phyloP scores from a whole-genome alignment of 2,329 filamentous ascomycete genomes.

The Emmonsia crescens region DNA sequence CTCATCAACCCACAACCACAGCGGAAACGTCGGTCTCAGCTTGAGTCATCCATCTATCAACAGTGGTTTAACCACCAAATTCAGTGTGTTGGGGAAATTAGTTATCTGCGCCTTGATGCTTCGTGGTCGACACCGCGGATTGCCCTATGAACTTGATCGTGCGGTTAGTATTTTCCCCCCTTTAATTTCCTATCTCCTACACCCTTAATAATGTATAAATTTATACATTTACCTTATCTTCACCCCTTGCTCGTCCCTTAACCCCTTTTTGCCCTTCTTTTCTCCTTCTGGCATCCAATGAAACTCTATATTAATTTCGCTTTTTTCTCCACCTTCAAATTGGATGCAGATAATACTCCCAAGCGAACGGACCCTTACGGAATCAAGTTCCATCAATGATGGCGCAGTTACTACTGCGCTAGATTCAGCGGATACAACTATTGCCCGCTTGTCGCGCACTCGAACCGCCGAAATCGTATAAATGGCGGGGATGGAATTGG shows the following conservation, averaged over 20 bases:
- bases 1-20: slow-evolving; percentile 10
- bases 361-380: not conserved
- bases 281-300: not conserved
- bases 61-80: slow-evolving; percentile 30
- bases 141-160: slow-evolving; percentile 45
- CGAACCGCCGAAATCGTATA: not conserved
- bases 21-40: slow-evolving; percentile 24
- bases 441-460: not conserved
- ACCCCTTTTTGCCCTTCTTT: not conserved
- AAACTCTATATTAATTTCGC: not conserved
- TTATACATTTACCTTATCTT: not conserved
- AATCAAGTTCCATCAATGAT: not conserved
- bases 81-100: slow-evolving; percentile 42
- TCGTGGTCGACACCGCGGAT: slow-evolving; percentile 42
- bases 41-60: slow-evolving; percentile 20
- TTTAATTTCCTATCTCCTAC: not conserved
- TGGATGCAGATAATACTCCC: not conserved
- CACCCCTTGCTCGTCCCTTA: not conserved
- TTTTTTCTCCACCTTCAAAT: not conserved
- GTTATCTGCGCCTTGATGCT: slow-evolving; percentile 46
- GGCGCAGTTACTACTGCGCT: not conserved
- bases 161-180: slow-evolving; percentile 17
- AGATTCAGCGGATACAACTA: not conserved
- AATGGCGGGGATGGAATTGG: not conserved
- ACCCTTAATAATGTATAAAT: not conserved